Evolutionary conservation across 192 early-diverging fungal species (phyloP), one percentile per base, ranked within the genome.

Genomic region (Rhizophlyctis rosea): DNA sequence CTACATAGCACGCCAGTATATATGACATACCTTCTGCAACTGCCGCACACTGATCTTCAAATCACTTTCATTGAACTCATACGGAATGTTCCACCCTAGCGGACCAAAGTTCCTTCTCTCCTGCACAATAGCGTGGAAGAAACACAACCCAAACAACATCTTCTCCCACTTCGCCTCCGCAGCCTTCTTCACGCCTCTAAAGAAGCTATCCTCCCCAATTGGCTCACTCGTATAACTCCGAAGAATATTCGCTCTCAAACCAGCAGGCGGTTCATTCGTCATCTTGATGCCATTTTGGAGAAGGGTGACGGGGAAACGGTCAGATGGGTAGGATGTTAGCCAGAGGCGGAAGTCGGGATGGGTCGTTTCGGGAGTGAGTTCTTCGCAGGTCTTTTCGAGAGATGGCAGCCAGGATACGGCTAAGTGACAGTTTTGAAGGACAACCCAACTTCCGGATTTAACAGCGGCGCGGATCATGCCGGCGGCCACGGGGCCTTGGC

Each of bases 51-150:
- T 80, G 62, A 84, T 84, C 14, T 78, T 32, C 36, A 84, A 59
- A 69, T 84, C 82, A 23, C 79, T 82, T 63, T 84, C 82, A 60
- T 84, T 84, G 53, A 84, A 84, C 61, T 84, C 82, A 55, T 84
- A 84, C 23, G 83, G 81, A 50, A 85, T 85, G 58, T 85, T 85
- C 83, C 83, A 85, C 34, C 82, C 82, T 1, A 84, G 64, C 29
- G 82, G 82, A 4, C 82, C 82, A 82, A 84, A 84, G 72, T 84
- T 84, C 57, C 82, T 35, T 50, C 82, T 59, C 56, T 84, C 82
- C 51, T 83, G 82, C 14, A 84, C 75, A 47, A 84, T 61, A 7
- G 76, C 82, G 59, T 84, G 82, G 75, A 84, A 84, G 62, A 84
- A 84, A 54, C 81, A 83, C 27, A 84, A 53, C 3, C 82, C 78